These are phyloP conservation scores for Penicillium griseofulvum DNA, from an alignment of 2,329 filamentous ascomycete species.

Conservation along the genomic window DNA sequence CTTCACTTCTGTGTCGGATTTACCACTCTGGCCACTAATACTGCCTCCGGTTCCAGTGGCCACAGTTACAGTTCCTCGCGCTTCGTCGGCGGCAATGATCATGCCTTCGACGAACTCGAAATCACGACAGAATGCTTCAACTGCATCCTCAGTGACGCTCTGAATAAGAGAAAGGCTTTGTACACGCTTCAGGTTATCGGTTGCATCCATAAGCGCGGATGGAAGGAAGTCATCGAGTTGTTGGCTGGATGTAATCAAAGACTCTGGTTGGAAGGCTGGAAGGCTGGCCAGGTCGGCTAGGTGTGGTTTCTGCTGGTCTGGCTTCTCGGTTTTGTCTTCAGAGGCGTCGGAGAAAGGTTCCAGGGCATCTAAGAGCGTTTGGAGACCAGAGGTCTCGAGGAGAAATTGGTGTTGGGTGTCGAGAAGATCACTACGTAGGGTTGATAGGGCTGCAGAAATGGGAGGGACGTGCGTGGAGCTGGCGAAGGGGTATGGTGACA, in stretches of 20 bases:
- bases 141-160: conserved; percentile 76
- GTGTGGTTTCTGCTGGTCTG: conserved; percentile 41
- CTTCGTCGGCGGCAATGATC: conserved; percentile 59
- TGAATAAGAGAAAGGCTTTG: conserved; percentile 70
- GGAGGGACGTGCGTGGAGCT: conserved; percentile 56
- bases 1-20: conserved; percentile 27
- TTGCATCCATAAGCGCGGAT: conserved; percentile 87
- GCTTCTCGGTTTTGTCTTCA: conserved; percentile 17
- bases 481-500: conserved; percentile 58
- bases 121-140: conserved; percentile 77
- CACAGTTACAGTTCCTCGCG: conserved; percentile 35
- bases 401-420: conserved; percentile 72
- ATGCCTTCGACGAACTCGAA: conserved; percentile 70
- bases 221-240: conserved; percentile 86
- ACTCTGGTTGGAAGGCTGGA: conserved; percentile 57
- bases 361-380: conserved; percentile 60
- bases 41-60: conserved; percentile 27
- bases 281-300: conserved; percentile 56
- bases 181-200: conserved; percentile 73
- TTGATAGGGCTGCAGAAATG: conserved; percentile 54
- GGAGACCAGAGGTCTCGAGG: conserved; percentile 70
- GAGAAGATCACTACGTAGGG: conserved; percentile 53
- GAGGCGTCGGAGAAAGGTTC: conserved; percentile 35
- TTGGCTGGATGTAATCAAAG: conserved; percentile 68
- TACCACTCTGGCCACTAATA: conserved; percentile 21